These are phyloP conservation scores for Ephemerocybe angulata DNA, from an alignment of 768 basidiomycete genomes.

Conservation along the genomic window DNA sequence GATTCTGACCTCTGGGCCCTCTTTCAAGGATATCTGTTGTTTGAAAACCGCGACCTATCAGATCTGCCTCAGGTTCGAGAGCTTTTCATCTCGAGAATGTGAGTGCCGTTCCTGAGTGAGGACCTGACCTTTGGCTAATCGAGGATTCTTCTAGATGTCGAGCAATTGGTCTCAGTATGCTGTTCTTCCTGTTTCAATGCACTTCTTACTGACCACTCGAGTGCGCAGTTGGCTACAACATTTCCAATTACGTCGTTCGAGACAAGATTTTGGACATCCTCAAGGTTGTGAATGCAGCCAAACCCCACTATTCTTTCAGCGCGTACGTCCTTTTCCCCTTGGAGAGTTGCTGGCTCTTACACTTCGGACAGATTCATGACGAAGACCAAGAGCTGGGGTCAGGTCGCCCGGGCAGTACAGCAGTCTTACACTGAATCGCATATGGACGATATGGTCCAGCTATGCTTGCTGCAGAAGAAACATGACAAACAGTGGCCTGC, in stretches of 20 bases:
- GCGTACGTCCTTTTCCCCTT: slow-evolving; percentile 8
- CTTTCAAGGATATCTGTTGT: slow-evolving; percentile 20
- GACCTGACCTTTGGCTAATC: neutral
- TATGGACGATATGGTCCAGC: slow-evolving; percentile 21
- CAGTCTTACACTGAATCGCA: slow-evolving; percentile 11
- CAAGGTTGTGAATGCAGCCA: slow-evolving; percentile 11
- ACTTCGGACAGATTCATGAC: slow-evolving; percentile 11
- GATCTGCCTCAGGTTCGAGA: slow-evolving; percentile 23
- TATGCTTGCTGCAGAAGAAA: slow-evolving; percentile 14
- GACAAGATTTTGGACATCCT: slow-evolving; percentile 12
- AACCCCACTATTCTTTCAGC: slow-evolving; percentile 10
- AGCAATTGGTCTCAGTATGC: slow-evolving; percentile 44
- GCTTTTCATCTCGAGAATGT: slow-evolving; percentile 49
- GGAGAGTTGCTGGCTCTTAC: neutral
- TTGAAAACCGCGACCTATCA: slow-evolving; percentile 17
- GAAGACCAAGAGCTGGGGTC: slow-evolving; percentile 12
- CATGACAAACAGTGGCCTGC: slow-evolving; percentile 1
- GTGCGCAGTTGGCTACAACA: slow-evolving; percentile 28
- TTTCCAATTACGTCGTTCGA: slow-evolving; percentile 13
- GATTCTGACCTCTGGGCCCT: no score
- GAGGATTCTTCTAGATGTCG: slow-evolving; percentile 35
- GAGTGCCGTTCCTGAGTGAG: slow-evolving; percentile 17
- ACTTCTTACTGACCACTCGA: neutral
- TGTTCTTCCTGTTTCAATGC: slow-evolving; percentile 6
- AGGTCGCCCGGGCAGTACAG: slow-evolving; percentile 9